These are phyloP conservation scores for Paramecium octaurelia DNA, from an alignment of 73 alveolate genomes.

Conservation along the genomic window DNA sequence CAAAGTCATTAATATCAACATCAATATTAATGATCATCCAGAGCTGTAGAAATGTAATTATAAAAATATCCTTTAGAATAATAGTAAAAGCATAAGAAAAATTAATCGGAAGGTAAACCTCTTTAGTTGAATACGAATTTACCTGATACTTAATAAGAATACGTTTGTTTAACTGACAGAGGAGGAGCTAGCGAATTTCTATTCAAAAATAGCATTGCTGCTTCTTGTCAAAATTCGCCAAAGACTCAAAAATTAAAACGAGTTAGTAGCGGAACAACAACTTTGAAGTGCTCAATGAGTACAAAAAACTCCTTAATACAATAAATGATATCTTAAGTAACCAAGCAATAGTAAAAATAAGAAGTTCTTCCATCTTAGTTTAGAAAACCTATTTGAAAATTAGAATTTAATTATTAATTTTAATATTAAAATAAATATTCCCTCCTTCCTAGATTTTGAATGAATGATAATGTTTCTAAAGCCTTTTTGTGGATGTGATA, in stretches of 20 bases:
- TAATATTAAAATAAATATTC: background rate
- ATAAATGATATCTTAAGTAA: background rate
- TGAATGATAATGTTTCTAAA: background rate
- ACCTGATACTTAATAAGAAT: background rate
- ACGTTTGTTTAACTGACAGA: background rate
- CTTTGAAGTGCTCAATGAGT: background rate
- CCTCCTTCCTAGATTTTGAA: background rate
- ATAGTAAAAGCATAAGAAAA: background rate
- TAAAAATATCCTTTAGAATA: background rate
- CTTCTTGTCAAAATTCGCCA: background rate
- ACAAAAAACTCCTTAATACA: background rate
- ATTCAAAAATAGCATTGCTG: background rate
- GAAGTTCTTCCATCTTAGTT: background rate
- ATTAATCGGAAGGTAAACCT: background rate
- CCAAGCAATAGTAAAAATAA: background rate
- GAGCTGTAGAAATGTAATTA: background rate
- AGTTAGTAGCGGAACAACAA: background rate
- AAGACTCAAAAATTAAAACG: background rate
- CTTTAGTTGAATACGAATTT: background rate
- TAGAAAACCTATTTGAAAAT: background rate
- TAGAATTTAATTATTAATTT: background rate
- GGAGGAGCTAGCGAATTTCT: background rate
- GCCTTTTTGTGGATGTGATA: too few relatives aligned
- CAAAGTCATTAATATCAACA: background rate
- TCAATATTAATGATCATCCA: background rate